These are phyloP conservation scores for Astrephomene gubernaculifera DNA, from an alignment of 139 green algal genomes.

Conservation along the genomic window DNA sequence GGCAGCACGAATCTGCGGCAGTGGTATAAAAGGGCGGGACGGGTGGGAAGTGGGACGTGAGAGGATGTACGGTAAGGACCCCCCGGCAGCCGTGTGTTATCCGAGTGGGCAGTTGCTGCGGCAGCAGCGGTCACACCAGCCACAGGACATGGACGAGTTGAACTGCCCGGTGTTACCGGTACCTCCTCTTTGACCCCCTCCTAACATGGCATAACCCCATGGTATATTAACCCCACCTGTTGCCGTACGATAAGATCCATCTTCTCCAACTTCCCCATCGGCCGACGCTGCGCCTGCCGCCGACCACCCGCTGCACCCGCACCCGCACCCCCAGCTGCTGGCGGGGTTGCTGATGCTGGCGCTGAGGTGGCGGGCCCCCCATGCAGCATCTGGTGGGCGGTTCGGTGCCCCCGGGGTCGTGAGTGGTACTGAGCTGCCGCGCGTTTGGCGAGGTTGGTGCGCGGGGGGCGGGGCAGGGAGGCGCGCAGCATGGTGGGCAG, in stretches of 20 bases:
- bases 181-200: too few relatives aligned
- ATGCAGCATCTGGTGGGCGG: slow-evolving; percentile 22
- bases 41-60: not conserved
- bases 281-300: slow-evolving; percentile 11
- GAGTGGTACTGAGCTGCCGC: slow-evolving; percentile 18
- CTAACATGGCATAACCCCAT: too few relatives aligned
- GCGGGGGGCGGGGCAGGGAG: slow-evolving; percentile 3
- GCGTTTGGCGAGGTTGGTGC: slow-evolving; percentile 11
- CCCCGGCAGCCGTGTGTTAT: too few relatives aligned
- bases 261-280: slow-evolving; percentile 33
- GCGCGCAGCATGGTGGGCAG: slow-evolving; percentile 28
- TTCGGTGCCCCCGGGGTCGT: slow-evolving; percentile 26
- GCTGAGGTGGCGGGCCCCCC: not conserved
- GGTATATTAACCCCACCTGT: too few relatives aligned
- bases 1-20: not conserved
- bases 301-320: not conserved
- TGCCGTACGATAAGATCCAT: slow-evolving; percentile 36
- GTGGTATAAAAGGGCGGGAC: not conserved
- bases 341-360: not conserved
- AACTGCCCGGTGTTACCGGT: too few relatives aligned
- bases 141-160: too few relatives aligned
- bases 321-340: not conserved
- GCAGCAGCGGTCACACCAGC: too few relatives aligned
- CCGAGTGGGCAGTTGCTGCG: too few relatives aligned
- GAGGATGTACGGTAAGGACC: not conserved